A percentile compares a stretch with the other conserved stretches of the same genome.
Evolutionary conservation across 2,329 filamentous ascomycete species (phyloP).

Genomic region (Pseudogymnoascus pannorum): DNA sequence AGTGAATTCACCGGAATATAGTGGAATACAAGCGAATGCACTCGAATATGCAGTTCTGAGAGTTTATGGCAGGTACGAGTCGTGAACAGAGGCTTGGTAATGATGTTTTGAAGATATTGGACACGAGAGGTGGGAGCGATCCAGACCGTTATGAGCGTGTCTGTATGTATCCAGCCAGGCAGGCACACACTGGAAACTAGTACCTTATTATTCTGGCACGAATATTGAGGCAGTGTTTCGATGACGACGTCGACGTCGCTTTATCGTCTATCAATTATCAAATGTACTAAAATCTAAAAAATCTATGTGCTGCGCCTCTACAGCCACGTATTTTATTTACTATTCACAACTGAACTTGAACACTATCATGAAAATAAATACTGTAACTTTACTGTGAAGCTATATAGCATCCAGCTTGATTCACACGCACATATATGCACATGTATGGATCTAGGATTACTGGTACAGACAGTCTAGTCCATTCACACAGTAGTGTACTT

Average conservation of each 20-base stretch:
- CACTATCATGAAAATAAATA: background rate
- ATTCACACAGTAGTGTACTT: slow-evolving; percentile 2
- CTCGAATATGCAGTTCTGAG: background rate
- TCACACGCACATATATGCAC: background rate
- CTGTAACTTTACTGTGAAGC: background rate
- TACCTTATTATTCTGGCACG: slow-evolving; percentile 4
- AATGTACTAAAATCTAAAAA: background rate
- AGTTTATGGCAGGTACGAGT: background rate
- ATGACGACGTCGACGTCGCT: background rate
- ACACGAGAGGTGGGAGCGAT: background rate
- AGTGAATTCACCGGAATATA: background rate
- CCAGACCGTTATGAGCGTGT: background rate
- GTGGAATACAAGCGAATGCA: background rate
- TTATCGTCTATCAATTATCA: background rate
- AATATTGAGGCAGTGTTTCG: background rate
- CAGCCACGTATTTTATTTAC: background rate
- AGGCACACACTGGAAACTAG: background rate
- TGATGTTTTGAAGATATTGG: background rate
- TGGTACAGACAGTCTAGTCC: background rate
- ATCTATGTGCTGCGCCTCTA: slow-evolving; percentile 3
- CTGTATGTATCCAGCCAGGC: slow-evolving; percentile 4
- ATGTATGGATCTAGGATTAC: slow-evolving; percentile 1
- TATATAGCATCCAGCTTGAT: background rate
- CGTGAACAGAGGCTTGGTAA: background rate
- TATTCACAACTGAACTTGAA: background rate